Evolutionary conservation across 2,329 filamentous ascomycete species (phyloP).

Genomic region (Fusarium setosum): DNA sequence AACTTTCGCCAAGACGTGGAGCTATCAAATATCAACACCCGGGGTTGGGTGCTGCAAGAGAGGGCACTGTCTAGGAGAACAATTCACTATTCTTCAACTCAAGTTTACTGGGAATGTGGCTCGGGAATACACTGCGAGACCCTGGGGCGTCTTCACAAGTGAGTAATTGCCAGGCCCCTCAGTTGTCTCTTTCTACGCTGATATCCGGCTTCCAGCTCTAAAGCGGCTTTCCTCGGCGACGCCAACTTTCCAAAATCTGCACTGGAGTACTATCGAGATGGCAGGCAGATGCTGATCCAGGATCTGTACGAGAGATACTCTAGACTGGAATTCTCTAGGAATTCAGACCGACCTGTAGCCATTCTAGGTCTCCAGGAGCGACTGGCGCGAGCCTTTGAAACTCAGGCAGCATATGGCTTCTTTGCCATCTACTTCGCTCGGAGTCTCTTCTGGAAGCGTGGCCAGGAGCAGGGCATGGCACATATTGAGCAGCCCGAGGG

Average conservation of each 20-base stretch:
- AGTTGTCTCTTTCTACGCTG: accelerated
- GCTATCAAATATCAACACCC: conserved; percentile 43
- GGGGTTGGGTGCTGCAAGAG: conserved; percentile 14
- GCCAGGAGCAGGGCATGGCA: neutral
- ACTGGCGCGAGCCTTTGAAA: conserved; percentile 34
- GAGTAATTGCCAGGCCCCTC: neutral
- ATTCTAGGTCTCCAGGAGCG: conserved; percentile 44
- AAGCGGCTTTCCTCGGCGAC: neutral
- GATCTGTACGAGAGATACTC: conserved; percentile 1
- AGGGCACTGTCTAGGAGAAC: conserved; percentile 1
- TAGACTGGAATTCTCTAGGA: neutral
- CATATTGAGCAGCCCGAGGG: neutral
- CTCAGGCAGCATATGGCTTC: conserved; percentile 45
- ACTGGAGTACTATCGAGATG: neutral
- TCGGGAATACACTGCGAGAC: neutral
- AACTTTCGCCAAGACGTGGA: conserved; percentile 50
- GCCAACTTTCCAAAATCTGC: neutral
- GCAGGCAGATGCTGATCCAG: neutral
- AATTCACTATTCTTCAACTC: conserved; percentile 4
- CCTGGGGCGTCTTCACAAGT: neutral
- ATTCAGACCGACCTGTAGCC: neutral
- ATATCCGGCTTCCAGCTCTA: neutral
- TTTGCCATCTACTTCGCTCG: conserved; percentile 37
- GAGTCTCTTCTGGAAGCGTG: conserved; percentile 1
- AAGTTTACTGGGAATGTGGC: conserved; percentile 9